Conservation (phyloP, 768 basidiomycete genomes). For the Lentinula guzmanii region DNA sequence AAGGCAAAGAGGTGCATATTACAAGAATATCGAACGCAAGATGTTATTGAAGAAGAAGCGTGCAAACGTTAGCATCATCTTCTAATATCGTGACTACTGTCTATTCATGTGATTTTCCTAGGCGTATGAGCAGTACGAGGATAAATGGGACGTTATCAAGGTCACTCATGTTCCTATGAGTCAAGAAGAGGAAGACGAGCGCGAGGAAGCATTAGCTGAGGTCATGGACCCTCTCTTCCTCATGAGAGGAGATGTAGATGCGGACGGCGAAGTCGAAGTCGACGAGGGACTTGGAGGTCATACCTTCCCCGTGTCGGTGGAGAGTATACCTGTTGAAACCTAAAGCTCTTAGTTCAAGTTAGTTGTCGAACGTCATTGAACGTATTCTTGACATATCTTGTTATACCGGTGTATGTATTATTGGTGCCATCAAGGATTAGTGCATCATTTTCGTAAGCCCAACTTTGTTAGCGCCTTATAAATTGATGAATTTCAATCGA, state of each 20-base stretch:
- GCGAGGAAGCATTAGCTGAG: conserved; percentile 73
- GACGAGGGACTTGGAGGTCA: conserved; percentile 30
- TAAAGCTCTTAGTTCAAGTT: conserved; percentile 19
- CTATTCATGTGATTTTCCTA: conserved; percentile 17
- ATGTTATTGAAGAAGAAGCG: conserved; percentile 85
- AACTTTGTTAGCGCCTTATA: too few relatives aligned
- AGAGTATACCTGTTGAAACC: conserved; percentile 53
- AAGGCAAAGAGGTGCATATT: conserved; percentile 68
- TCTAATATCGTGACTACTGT: not conserved
- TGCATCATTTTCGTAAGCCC: too few relatives aligned
- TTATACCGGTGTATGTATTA: too few relatives aligned
- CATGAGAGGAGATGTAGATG: conserved; percentile 49
- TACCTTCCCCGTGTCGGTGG: not conserved
- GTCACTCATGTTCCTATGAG: conserved; percentile 67
- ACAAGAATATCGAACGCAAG: conserved; percentile 85
- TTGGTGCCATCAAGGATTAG: too few relatives aligned
- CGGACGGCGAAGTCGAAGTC: conserved; percentile 50
- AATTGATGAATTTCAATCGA: conserved; percentile 3
- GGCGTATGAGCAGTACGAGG: conserved; percentile 66
- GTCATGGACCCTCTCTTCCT: conserved; percentile 65
- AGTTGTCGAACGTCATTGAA: too few relatives aligned
- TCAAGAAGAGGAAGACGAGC: conserved; percentile 70
- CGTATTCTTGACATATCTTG: too few relatives aligned
- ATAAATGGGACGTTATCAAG: conserved; percentile 80
- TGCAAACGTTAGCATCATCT: conserved; percentile 50